phyloP scores from a whole-genome alignment of 208 protist genomes.

The Cochliopodium minus region DNA sequence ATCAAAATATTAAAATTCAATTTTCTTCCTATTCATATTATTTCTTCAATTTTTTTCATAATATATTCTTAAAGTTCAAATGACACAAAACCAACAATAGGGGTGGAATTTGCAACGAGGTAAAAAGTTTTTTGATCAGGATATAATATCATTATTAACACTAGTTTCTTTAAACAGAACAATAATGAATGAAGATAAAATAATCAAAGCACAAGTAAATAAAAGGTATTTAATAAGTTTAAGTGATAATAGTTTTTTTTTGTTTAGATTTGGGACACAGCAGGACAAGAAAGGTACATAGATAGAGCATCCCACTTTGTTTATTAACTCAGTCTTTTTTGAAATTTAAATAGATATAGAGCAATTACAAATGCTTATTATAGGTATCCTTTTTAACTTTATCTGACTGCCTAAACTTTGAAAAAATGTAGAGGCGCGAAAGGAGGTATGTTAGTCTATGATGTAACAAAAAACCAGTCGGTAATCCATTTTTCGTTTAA shows the following conservation, averaged over 20 bases:
- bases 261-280: too few species aligned
- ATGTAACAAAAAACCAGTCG: not conserved
- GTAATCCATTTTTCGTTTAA: not conserved
- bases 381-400: not conserved
- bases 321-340: not conserved
- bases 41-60: too few species aligned
- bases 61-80: too few species aligned
- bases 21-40: too few species aligned
- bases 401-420: not conserved
- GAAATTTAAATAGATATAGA: not conserved
- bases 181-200: slow-evolving; percentile 43
- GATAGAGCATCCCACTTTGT: not conserved
- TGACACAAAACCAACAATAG: slow-evolving; percentile 20
- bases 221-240: slow-evolving; percentile 27
- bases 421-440: not conserved
- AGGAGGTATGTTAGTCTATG: not conserved
- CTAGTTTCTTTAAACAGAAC: not conserved
- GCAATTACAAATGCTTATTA: not conserved
- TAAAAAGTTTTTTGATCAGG: too few species aligned
- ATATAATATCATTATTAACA: too few species aligned
- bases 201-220: slow-evolving; percentile 75
- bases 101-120: slow-evolving; percentile 23
- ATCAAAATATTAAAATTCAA: too few species aligned
- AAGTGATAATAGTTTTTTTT: not conserved
- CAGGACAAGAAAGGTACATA: not conserved